Evolutionary conservation across 495 filamentous ascomycete species (phyloP), one percentile per base, ranked within the genome.

Genomic region (Penicillium arizonense): DNA sequence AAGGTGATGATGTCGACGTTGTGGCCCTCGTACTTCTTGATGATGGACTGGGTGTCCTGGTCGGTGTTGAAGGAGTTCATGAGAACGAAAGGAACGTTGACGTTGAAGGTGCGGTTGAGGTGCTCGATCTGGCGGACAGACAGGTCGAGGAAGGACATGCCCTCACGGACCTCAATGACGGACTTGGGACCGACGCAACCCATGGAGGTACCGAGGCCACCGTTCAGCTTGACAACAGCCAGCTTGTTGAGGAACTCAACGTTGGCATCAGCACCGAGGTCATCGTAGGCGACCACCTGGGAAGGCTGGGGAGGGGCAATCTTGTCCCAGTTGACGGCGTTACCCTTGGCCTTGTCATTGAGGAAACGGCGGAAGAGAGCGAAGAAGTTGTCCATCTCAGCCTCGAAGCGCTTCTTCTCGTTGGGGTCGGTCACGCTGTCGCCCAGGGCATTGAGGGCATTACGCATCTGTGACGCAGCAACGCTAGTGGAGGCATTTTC

Each of bases 11-110:
- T 96, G 72, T 97, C 93, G 62, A 99, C 93, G 65, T 96, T 96
- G 83, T 99, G 95, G 57, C 94, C 95, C 78, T 99, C 93, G 77
- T 99, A 99, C 80, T 99, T 99, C 87, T 97, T 97, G 78, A 99
- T 99, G 77, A 99, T 99, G 71, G 89, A 94, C 59, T 90, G 87
- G 53, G 94, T 99, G 70, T 99, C 94, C 63, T 93, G 86, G 73
- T 97, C 91, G 68, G 94, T 99, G 82, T 99, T 99, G 88, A 99
- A 99, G 50, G 94, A 97, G 85, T 99, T 99, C 94, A 99, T 99
- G 67, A 99, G 84, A 57, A 99, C 87, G 77, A 99, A 97, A 37
- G 94, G 94, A 18, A 99, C 94, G 70, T 96, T 96, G 73, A 96
- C 90, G 61, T 88, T 84, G 78, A 96, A 97, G 39, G 89, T 97